Evolutionary conservation across 441 rosid genomes (phyloP).

Genomic region (Viola pubescens): DNA sequence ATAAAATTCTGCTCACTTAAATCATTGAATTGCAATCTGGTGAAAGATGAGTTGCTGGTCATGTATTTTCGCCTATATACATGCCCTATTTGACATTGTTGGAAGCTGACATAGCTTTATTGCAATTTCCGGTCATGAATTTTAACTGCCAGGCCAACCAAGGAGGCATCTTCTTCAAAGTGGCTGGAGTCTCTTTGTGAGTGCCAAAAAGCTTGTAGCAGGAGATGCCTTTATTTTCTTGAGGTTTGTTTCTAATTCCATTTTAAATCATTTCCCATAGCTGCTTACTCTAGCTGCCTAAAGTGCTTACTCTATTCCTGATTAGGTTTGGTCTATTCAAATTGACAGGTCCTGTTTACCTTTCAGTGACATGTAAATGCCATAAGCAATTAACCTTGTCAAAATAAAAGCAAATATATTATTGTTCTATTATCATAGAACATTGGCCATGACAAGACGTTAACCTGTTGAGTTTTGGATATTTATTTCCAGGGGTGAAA

Average conservation of each 20-base stretch:
- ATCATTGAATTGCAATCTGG: too few relatives aligned
- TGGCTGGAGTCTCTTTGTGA: constrained; percentile 92
- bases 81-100: too few relatives aligned
- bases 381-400: too few relatives aligned
- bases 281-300: neutral
- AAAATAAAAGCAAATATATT: too few relatives aligned
- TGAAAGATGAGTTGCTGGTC: too few relatives aligned
- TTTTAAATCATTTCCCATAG: neutral
- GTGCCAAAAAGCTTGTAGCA: constrained; percentile 82
- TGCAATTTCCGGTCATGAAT: constrained; percentile 6
- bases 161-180: constrained; percentile 95
- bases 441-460: too few relatives aligned
- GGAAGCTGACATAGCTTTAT: too few relatives aligned
- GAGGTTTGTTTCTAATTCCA: constrained; percentile 39
- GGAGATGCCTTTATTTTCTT: constrained; percentile 91
- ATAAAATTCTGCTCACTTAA: too few relatives aligned
- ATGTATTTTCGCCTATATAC: too few relatives aligned
- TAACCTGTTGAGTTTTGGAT: too few relatives aligned
- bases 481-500: constrained; percentile 44
- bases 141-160: constrained; percentile 64
- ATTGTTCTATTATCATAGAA: too few relatives aligned
- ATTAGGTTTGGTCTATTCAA: neutral
- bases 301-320: neutral
- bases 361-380: too few relatives aligned
- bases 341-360: neutral